phyloP scores from a whole-genome alignment of 169 alveolate genomes.

The Perkinsus olseni region DNA sequence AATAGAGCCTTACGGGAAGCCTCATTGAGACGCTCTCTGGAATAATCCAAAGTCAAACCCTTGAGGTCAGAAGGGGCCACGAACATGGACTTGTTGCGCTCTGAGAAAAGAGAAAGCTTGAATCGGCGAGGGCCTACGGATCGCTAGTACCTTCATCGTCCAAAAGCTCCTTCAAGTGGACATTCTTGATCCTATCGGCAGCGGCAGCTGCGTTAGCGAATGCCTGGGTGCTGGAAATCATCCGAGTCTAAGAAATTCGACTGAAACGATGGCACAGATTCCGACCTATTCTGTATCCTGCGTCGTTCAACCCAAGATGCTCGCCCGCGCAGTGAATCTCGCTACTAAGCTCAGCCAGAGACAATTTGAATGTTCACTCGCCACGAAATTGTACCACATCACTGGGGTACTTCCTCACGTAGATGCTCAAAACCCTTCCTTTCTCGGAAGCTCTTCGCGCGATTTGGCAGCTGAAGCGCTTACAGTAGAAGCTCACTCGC shows the following conservation, averaged over 20 bases:
- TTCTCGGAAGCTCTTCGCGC: too few species aligned
- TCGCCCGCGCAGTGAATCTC: neutral
- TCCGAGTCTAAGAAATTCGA: neutral
- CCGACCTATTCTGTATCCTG: neutral
- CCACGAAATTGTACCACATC: neutral
- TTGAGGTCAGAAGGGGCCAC: neutral
- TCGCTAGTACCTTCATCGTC: neutral
- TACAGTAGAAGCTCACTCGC: too few species aligned
- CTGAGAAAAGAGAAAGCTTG: neutral
- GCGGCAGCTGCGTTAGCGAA: neutral
- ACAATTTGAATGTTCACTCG: neutral
- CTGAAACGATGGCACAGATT: neutral
- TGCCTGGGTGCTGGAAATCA: conserved; percentile 4
- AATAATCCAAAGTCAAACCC: neutral
- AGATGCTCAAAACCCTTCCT: too few species aligned
- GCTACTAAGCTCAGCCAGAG: neutral
- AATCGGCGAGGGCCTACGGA: neutral
- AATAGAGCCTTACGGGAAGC: neutral
- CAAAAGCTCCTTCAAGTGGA: neutral
- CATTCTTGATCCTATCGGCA: neutral
- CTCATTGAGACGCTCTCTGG: neutral
- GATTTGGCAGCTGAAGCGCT: too few species aligned
- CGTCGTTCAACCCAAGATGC: neutral
- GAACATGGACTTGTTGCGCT: neutral
- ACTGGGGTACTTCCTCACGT: too few species aligned